Percentiles rank a stretch among this genome's conserved stretches.
Conservation (phyloP, 257 asterid genomes). For the Solanum raphanifolium region DNA sequence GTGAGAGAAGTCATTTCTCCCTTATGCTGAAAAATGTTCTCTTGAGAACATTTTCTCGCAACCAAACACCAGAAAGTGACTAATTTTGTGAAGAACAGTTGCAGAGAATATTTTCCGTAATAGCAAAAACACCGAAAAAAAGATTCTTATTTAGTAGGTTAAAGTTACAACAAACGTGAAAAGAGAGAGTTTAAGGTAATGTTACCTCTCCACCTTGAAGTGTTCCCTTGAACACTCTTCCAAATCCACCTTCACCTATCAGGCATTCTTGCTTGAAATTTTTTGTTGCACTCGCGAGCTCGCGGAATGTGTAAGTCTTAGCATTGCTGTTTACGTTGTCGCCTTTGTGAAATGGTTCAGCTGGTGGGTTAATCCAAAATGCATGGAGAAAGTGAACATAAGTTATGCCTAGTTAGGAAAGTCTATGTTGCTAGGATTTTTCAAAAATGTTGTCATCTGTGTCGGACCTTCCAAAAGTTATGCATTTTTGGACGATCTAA, state of each 20-base stretch:
- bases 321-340: neutral
- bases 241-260: conserved; percentile 14
- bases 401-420: neutral
- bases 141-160: neutral
- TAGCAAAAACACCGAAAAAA: neutral
- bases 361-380: neutral
- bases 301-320: conserved; percentile 15
- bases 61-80: neutral
- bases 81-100: neutral
- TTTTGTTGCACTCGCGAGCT: conserved; percentile 16
- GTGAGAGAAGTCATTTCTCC: neutral
- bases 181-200: neutral
- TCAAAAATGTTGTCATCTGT: neutral
- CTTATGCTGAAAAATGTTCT: neutral
- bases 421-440: neutral
- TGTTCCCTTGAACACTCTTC: conserved; percentile 16
- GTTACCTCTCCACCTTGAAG: conserved; percentile 17
- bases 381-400: neutral
- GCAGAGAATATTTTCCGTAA: neutral
- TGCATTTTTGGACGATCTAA: neutral
- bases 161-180: neutral
- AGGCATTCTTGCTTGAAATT: conserved; percentile 15
- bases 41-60: neutral
- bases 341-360: neutral
- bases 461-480: neutral